Percentiles rank a stretch among this genome's conserved stretches.
Evolutionary conservation across 306 rosid species (phyloP).

Genomic region (Hylodesmum podocarpum): DNA sequence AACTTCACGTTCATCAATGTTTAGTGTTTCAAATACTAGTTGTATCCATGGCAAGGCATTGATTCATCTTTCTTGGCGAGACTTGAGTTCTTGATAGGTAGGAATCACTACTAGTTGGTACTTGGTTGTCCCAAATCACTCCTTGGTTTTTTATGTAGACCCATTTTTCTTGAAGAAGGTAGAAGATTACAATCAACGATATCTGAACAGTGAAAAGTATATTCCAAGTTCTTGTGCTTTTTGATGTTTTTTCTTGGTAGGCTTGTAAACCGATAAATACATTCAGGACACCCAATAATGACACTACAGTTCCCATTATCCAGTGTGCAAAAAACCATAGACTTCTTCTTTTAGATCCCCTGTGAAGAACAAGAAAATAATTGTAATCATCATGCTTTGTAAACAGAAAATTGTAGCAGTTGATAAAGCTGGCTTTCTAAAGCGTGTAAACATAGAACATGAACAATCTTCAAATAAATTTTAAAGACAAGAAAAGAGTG

Average conservation of each 20-base stretch:
- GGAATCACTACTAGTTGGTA: conserved; percentile 25
- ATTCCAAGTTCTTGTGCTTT: conserved; percentile 53
- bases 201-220: conserved; percentile 58
- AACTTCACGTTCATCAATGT: background rate
- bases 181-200: conserved; percentile 44
- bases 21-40: conserved; percentile 3
- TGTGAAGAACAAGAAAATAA: conserved; percentile 15
- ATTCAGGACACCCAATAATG: conserved; percentile 56
- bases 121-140: conserved; percentile 41
- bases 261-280: conserved; percentile 67
- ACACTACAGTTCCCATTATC: conserved; percentile 61
- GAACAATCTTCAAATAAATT: background rate
- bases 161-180: conserved; percentile 86
- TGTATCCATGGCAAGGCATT: background rate
- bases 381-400: background rate
- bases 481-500: background rate
- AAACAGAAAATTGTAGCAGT: background rate
- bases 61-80: conserved; percentile 42
- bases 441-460: background rate
- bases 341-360: conserved; percentile 66
- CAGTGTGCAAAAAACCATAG: conserved; percentile 66
- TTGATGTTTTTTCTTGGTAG: conserved; percentile 67
- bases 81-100: conserved; percentile 31
- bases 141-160: conserved; percentile 59
- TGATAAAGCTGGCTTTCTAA: background rate